Percentiles rank a stretch among this genome's conserved stretches.
Evolutionary conservation across 495 filamentous ascomycete genomes (phyloP).

Genomic region (Glonium stellatum): DNA sequence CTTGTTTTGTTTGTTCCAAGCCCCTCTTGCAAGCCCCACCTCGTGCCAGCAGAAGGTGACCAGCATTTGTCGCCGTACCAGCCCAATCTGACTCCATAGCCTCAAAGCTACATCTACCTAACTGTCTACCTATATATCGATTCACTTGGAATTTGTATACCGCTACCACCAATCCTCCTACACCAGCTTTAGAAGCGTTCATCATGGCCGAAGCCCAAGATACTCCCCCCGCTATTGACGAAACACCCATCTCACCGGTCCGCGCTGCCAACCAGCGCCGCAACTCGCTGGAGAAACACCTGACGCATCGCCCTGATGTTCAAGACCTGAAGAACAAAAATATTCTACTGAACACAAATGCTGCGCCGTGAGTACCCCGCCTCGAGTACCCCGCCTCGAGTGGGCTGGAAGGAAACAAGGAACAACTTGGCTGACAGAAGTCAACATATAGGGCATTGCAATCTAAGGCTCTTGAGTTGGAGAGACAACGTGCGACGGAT

Average conservation of each 20-base stretch:
- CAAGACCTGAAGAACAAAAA: slow-evolving; percentile 72
- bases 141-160: background rate
- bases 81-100: no score
- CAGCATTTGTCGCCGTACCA: background rate
- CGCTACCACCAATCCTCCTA: background rate
- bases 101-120: no score
- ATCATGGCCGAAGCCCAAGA: slow-evolving; percentile 14
- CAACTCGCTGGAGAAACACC: slow-evolving; percentile 82
- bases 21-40: background rate
- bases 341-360: slow-evolving; percentile 64
- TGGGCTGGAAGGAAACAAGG: background rate
- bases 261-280: slow-evolving; percentile 52
- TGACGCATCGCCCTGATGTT: slow-evolving; percentile 69
- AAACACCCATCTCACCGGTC: slow-evolving; percentile 59
- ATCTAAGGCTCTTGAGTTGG: slow-evolving; percentile 53
- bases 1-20: slow-evolving; percentile 1
- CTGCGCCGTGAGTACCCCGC: slow-evolving; percentile 52
- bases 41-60: background rate
- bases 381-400: background rate
- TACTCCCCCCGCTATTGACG: slow-evolving; percentile 37
- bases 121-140: no score
- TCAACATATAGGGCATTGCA: slow-evolving; percentile 49
- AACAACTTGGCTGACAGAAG: slow-evolving; percentile 11
- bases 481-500: slow-evolving; percentile 57
- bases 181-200: background rate